Percentiles rank a stretch among this genome's conserved stretches.
Evolutionary conservation across 805 yeast species (phyloP).

Genomic region (Pichia thaimueangensis): DNA sequence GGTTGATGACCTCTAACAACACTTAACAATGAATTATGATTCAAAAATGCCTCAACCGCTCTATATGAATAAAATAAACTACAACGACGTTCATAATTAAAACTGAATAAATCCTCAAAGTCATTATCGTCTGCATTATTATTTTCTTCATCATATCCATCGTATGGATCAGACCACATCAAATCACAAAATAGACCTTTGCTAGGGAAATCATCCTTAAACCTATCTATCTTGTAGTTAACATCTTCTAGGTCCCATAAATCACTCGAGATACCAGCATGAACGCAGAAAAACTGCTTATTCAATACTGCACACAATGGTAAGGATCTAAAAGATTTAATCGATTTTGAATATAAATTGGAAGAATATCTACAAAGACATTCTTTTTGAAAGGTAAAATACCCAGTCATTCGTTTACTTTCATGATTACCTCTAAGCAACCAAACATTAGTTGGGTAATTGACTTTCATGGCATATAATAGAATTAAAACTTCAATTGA

Average conservation of each 20-base stretch:
- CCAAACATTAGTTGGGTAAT: conserved; percentile 68
- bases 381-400: conserved; percentile 88
- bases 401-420: conserved; percentile 85
- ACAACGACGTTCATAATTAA: conserved; percentile 79
- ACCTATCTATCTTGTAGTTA: conserved; percentile 60
- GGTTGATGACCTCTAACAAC: conserved; percentile 96
- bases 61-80: conserved; percentile 81
- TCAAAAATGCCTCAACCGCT: conserved; percentile 75
- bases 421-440: conserved; percentile 92
- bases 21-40: conserved; percentile 68
- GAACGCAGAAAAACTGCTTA: conserved; percentile 90
- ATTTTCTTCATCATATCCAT: conserved; percentile 65
- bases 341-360: conserved; percentile 61
- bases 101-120: conserved; percentile 39
- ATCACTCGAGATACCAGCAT: conserved; percentile 92
- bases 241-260: conserved; percentile 65
- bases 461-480: conserved; percentile 72
- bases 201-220: conserved; percentile 81
- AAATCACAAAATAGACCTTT: conserved; percentile 90
- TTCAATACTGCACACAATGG: conserved; percentile 93
- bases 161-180: conserved; percentile 93
- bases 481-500: conserved; percentile 79
- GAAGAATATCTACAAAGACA: conserved; percentile 77
- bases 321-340: conserved; percentile 73
- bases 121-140: conserved; percentile 12